phyloP scores from a whole-genome alignment of 345 rosid genomes.

The Mercurialis annua region DNA sequence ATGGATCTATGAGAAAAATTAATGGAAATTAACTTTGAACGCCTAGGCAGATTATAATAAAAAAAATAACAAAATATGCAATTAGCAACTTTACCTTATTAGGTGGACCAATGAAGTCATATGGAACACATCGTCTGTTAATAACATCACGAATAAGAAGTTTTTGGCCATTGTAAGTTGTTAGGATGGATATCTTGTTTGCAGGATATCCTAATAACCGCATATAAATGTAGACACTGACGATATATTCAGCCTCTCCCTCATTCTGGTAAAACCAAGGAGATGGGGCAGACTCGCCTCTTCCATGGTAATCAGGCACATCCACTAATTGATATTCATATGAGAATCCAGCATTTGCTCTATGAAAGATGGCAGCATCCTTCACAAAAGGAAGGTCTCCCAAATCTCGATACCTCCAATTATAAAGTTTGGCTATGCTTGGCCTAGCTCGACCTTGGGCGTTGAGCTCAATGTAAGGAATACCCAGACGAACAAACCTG shows the following conservation, averaged over 20 bases:
- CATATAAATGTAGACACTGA: conserved; percentile 97
- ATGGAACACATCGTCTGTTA: conserved; percentile 82
- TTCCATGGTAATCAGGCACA: conserved; percentile 86
- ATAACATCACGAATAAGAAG: conserved; percentile 97
- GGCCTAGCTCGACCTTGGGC: conserved; percentile 99
- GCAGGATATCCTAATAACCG: conserved; percentile 94
- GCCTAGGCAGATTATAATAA: not conserved
- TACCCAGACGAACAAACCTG: conserved; percentile 94
- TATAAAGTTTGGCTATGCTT: conserved; percentile 85
- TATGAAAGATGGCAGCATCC: conserved; percentile 60
- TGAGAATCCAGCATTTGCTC: conserved; percentile 91
- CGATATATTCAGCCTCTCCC: conserved; percentile 95
- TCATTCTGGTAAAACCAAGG: conserved; percentile 99
- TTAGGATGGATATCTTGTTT: conserved; percentile 88
- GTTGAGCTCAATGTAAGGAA: conserved; percentile 97
- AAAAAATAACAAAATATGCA: not conserved
- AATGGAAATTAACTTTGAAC: not conserved
- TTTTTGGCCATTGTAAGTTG: conserved; percentile 97
- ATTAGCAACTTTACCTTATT: conserved; percentile 56
- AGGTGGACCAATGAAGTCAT: conserved; percentile 87
- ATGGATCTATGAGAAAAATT: not conserved
- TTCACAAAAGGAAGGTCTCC: conserved; percentile 89
- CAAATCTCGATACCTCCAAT: conserved; percentile 96
- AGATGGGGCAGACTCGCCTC: conserved; percentile 92
- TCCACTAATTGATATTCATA: conserved; percentile 89